Evolutionary conservation across 1,284 basidiomycete genomes (phyloP), one percentile per base, ranked within the genome.

Genomic region (Pseudomicrostroma phylloplanum): DNA sequence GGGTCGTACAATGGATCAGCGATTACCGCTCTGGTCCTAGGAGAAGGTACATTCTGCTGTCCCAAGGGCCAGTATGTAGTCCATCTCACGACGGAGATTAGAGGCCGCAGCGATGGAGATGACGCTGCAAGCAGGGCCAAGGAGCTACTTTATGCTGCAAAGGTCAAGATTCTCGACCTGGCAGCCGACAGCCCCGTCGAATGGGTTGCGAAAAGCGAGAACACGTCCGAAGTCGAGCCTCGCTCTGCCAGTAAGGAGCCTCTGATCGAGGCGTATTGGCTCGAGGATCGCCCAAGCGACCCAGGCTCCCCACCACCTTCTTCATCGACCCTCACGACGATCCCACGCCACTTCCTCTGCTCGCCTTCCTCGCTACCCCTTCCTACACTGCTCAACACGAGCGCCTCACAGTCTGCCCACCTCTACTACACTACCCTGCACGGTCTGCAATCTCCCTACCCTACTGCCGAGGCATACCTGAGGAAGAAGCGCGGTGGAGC

Each of bases 1-100:
- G 43, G 17, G 17, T 3, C 25, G 15, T 41, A 55, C n/a, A 70
- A 67, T 41, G 54, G 59, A 6, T 66, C 67, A 40, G 83, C 88
- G 0, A 90, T 88, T 1, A 86, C 87, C 6, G 71, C 72, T 2
- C 63, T 77, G 6, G 73, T 91, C 57, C 88, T 88, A 48, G 94
- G 93, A 7, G 86, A 90, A 73, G 89, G 87, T 9, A 91, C 89
- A 0, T 85, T 93, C 80, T 88, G 89, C 8, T 86, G 90, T 60
- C 94, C 94, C 0, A 82, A 84, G 59, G 90, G 87, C 2, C 70
- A 74, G 43, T 74, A 66, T 48, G 39, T 49, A 12, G 42, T 6
- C 11, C 55, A 53, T 4, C 13, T 15, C 21, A 53, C n/a, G 21
- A 21, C 55, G 21, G 30, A 41, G 39, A 6, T 36, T n/a, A 6